These are phyloP conservation scores for Calonectria pauciramosa DNA, from an alignment of 2,329 filamentous ascomycete species.

Conservation along the genomic window DNA sequence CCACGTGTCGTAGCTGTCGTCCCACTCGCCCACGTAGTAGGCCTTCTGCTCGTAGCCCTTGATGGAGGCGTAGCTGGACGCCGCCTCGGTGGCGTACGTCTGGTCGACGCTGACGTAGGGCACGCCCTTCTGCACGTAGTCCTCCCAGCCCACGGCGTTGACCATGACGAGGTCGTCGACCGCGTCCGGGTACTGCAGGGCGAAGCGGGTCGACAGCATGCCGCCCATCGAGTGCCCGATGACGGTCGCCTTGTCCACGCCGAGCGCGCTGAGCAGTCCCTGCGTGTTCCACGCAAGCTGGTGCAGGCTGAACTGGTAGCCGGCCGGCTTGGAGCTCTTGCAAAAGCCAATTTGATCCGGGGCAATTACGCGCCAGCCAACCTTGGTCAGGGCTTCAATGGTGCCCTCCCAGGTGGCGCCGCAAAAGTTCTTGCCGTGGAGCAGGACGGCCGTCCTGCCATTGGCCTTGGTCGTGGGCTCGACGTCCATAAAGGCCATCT, in stretches of 20 bases:
- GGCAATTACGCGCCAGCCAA: constrained; percentile 66
- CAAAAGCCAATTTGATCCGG: constrained; percentile 71
- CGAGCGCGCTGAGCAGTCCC: constrained; percentile 59
- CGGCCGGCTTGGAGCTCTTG: constrained; percentile 66
- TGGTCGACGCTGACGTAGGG: constrained; percentile 60
- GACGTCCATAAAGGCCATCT: constrained; percentile 71
- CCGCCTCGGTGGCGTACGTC: constrained; percentile 53
- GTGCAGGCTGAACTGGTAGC: constrained; percentile 66
- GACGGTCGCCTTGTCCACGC: constrained; percentile 59
- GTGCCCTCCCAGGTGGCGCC: constrained; percentile 66
- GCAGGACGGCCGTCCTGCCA: constrained; percentile 60
- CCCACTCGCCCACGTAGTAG: constrained; percentile 65
- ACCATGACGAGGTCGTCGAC: constrained; percentile 62
- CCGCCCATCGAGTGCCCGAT: constrained; percentile 70
- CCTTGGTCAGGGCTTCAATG: constrained; percentile 54
- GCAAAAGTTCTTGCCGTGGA: constrained; percentile 72
- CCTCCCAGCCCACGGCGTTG: constrained; percentile 67
- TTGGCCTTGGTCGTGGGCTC: constrained; percentile 50
- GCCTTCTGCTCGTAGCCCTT: constrained; percentile 61
- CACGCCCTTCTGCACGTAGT: constrained; percentile 64
- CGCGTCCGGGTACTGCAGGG: constrained; percentile 62
- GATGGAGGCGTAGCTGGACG: constrained; percentile 60
- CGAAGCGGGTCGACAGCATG: constrained; percentile 66
- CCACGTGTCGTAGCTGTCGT: constrained; percentile 65
- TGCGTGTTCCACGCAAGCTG: constrained; percentile 66